Conservation (phyloP, 2,329 filamentous ascomycete genomes). For the Exophiala xenobiotica region DNA sequence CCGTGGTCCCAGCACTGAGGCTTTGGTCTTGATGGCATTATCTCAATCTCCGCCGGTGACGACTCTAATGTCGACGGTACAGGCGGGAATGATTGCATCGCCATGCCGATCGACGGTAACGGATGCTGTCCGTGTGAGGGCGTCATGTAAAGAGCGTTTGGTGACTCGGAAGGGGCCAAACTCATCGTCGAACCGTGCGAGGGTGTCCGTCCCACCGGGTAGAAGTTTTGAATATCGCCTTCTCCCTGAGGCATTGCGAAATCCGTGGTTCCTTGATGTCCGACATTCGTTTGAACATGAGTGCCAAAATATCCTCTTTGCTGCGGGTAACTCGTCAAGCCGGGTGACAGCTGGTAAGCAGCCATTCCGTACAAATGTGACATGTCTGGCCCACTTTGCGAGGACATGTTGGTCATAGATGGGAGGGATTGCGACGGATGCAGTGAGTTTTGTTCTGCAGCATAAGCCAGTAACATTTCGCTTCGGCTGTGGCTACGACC, state of each 20-base stretch:
- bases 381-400: constrained; percentile 13
- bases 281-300: constrained; percentile 6
- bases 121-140: constrained; percentile 16
- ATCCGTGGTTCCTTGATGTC: constrained; percentile 8
- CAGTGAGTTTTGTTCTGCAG: constrained; percentile 23
- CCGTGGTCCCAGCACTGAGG: constrained; percentile 97
- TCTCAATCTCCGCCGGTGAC: constrained; percentile 24
- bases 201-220: constrained; percentile 12
- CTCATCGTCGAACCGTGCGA: constrained; percentile 20
- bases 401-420: constrained; percentile 17
- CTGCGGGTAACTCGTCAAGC: constrained; percentile 11
- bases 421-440: constrained; percentile 23
- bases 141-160: constrained; percentile 14
- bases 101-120: constrained; percentile 17
- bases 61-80: constrained; percentile 26
- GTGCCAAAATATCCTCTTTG: constrained; percentile 16
- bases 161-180: constrained; percentile 17
- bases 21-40: constrained; percentile 64
- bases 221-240: constrained; percentile 15
- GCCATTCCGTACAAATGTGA: constrained; percentile 20
- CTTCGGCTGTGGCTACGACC: constrained; percentile 27
- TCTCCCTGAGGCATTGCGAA: constrained; percentile 11
- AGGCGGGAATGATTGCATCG: constrained; percentile 22
- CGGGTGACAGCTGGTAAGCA: constrained; percentile 17
- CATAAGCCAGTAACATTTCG: constrained; percentile 27